These are phyloP conservation scores for Salvia rosmarinus DNA, from an alignment of 257 asterid species.

Conservation along the genomic window DNA sequence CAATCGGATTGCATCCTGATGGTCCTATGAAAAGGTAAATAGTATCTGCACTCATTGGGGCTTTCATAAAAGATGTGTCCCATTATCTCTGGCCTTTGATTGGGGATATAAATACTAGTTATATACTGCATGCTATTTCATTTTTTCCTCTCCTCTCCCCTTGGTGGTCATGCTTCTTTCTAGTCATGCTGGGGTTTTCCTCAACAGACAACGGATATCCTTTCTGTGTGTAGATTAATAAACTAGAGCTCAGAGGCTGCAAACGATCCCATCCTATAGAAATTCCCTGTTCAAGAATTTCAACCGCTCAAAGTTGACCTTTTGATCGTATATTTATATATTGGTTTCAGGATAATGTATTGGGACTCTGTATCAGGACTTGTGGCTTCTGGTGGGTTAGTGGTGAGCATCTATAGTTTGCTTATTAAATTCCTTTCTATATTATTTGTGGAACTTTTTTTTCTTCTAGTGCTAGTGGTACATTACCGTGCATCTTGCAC, in stretches of 20 bases:
- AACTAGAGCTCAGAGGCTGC: slow-evolving; percentile 17
- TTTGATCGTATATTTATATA: slow-evolving; percentile 20
- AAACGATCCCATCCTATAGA: slow-evolving; percentile 7
- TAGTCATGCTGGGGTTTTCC: background rate
- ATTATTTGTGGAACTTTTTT: background rate
- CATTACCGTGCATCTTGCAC: slow-evolving; percentile 1
- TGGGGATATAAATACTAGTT: background rate
- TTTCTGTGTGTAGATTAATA: slow-evolving; percentile 1
- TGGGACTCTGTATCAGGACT: slow-evolving; percentile 87
- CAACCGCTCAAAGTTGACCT: slow-evolving; percentile 13
- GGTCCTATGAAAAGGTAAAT: slow-evolving; percentile 85
- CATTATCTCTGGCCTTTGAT: background rate
- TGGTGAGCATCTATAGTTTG: slow-evolving; percentile 62
- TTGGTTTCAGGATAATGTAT: slow-evolving; percentile 75
- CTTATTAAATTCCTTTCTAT: background rate
- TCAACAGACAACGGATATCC: background rate
- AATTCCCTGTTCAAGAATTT: slow-evolving; percentile 22
- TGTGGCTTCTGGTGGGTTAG: slow-evolving; percentile 84
- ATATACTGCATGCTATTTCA: slow-evolving; percentile 9
- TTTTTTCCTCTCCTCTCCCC: background rate
- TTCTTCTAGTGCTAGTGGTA: slow-evolving; percentile 8
- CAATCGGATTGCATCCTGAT: slow-evolving; percentile 97
- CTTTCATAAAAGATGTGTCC: background rate
- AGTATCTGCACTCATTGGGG: slow-evolving; percentile 11
- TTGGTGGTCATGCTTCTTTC: background rate